Base-by-base conservation (phyloP, 768 basidiomycete genomes). In the Trametes cingulata region DNA sequence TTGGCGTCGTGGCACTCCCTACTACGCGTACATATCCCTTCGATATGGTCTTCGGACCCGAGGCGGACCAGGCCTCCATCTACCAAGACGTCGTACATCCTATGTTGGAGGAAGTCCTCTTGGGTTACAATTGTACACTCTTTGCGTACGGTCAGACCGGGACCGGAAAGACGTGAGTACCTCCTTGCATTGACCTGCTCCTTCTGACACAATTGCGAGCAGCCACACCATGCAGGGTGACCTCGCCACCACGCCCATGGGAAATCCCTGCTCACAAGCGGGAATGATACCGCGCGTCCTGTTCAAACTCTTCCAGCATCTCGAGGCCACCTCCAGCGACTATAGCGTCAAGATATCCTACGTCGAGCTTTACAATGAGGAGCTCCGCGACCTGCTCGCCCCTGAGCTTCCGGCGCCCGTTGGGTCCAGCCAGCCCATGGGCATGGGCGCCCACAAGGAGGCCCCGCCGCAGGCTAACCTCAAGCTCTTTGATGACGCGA, bases 141-240 rank as follows among this genome's bases (percentile, higher is more conserved):
- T 98, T 98, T 74, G 95, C 95, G 4, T 99, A 99, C 71, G 97
- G 97, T 1, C 97, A 98, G 73, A 98, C 97, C 0, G 97, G 97
- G 0, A 98, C 97, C 0, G 97, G 97, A 20, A 99, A 99, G 78
- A 98, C 97, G 93, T 97, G 72, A 67, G 92, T 78, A 36, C 22
- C 20, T 17, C 6, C 1, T 36, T 24, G 15, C 25, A 15, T 20
- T 7, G 33, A 33, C n/a, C 6, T 29, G 36, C 35, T 51, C 25
- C 9, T 43, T n/a, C 49, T 51, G 29, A 46, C 25, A n/a, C 41
- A 51, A 19, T 58, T 20, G 37, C 47, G 17, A 47, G 52, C 50
- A 91, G 88, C 43, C 90, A 95, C 70, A 99, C 97, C 3, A 99
- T 98, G 97, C 95, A 98, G 75, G 97, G 97, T 15, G 95, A 99